Base-by-base conservation (phyloP, 495 filamentous ascomycete genomes). In the Xylaria intraflava region DNA sequence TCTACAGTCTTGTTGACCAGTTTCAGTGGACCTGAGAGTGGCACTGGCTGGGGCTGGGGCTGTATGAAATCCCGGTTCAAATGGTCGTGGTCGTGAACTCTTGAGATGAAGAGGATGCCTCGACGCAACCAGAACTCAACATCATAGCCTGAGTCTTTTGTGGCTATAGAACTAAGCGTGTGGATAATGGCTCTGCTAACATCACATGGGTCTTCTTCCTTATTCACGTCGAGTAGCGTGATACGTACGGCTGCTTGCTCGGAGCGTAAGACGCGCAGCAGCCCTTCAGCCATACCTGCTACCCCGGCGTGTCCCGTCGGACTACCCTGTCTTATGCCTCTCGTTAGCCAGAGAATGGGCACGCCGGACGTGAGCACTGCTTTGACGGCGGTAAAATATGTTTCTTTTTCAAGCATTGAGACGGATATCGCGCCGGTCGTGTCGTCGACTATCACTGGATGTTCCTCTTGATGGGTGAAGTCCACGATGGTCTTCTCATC, bases 61-160 rank as follows among this genome's bases (percentile, higher is more conserved):
- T 45, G 42, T 2, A 4, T 46, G 14, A 42, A 8, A n/a, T 33
- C 45, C 16, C 30, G 20, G 26, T 53, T 55, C 10, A 53, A 24
- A 22, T 11, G 27, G 7, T 48, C 36, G 22, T 53, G 46, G 0
- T 51, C 29, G 3, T 52, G 43, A 29, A 66, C 47, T n/a, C 63
- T 58, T 23, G 40, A 40, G 22, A 50, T 55, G 14, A 52, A 45
- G 3, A 64, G 16, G 30, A 55, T 51, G 24, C 58, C 63, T 6
- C 36, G 31, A 27, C 61, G 61, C 27, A 66, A 40, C 63, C 63
- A 66, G 38, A 58, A 64, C 23, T 66, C 63, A 1, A 52, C 51
- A 46, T 64, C 61, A 20, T 14, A 33, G 4, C 61, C 52, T 11
- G 57, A 58, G 33, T 57, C 63, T 31, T 57, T 61, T 4, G 49